phyloP scores from a whole-genome alignment of 2,329 filamentous ascomycete genomes.

The Diaporthe vaccinii region DNA sequence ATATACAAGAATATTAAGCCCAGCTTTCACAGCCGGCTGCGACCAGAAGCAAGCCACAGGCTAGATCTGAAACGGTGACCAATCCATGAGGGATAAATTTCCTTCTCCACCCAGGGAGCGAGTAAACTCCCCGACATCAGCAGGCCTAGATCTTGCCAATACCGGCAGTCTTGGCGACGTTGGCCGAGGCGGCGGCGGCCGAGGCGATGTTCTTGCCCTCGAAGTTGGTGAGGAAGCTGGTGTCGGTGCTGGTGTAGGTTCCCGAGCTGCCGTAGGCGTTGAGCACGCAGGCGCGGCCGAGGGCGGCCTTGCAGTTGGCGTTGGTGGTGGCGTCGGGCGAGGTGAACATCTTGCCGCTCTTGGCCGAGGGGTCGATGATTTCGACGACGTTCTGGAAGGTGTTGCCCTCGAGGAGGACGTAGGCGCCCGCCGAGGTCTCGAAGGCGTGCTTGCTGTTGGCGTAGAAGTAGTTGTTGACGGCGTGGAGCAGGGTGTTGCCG shows the following conservation, averaged over 20 bases:
- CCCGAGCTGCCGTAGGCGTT: slow-evolving; percentile 53
- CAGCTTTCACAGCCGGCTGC: not conserved
- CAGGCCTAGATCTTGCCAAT: slow-evolving; percentile 21
- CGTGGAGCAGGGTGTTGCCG: slow-evolving; percentile 69
- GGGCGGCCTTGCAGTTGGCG: slow-evolving; percentile 55
- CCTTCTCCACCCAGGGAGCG: not conserved
- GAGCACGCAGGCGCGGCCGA: slow-evolving; percentile 64
- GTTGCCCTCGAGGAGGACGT: slow-evolving; percentile 69
- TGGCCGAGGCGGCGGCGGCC: slow-evolving; percentile 28
- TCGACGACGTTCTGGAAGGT: slow-evolving; percentile 67
- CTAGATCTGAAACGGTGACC: not conserved
- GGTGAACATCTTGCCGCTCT: slow-evolving; percentile 44
- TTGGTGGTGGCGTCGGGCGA: slow-evolving; percentile 48
- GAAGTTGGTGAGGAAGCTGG: slow-evolving; percentile 41
- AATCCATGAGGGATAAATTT: not conserved
- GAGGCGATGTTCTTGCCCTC: slow-evolving; percentile 41
- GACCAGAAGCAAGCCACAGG: not conserved
- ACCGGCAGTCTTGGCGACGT: slow-evolving; percentile 21
- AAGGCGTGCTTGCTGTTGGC: slow-evolving; percentile 60
- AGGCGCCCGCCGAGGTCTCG: slow-evolving; percentile 59
- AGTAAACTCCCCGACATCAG: not conserved
- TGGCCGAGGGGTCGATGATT: slow-evolving; percentile 49
- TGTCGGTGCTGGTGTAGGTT: slow-evolving; percentile 33
- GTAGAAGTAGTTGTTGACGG: slow-evolving; percentile 74
- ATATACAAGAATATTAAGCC: slow-evolving; percentile 23